Percentiles rank a stretch among this genome's conserved stretches.
Conservation (phyloP, 345 rosid genomes). For the Salix koriyanagi region DNA sequence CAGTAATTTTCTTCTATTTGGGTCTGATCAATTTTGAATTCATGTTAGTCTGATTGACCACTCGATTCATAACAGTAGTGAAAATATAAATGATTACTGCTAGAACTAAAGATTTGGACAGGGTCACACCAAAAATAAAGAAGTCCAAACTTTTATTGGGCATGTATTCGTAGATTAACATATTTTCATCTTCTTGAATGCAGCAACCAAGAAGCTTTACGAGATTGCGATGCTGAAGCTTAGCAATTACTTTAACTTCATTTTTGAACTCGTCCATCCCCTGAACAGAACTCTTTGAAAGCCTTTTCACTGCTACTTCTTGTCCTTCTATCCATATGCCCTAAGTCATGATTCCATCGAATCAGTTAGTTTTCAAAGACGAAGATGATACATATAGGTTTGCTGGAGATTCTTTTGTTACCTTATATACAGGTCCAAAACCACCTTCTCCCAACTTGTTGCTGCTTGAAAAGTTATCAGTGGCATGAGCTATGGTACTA, state of each 20-base stretch:
- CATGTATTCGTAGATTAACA: slow-evolving; percentile 15
- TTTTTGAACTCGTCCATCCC: slow-evolving; percentile 13
- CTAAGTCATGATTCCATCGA: background rate
- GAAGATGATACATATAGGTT: background rate
- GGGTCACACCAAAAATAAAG: slow-evolving; percentile 7
- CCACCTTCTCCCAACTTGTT: slow-evolving; percentile 1
- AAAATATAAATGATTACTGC: background rate
- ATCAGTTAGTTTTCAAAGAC: background rate
- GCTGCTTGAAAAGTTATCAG: background rate
- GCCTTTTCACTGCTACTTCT: slow-evolving; percentile 17
- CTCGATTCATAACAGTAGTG: background rate
- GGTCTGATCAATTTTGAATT: background rate
- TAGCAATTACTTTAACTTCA: slow-evolving; percentile 11
- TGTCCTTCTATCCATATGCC: background rate
- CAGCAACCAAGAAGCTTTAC: slow-evolving; percentile 16
- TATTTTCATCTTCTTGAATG: slow-evolving; percentile 6
- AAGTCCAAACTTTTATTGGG: slow-evolving; percentile 15
- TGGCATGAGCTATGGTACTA: background rate
- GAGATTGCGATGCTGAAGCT: slow-evolving; percentile 18
- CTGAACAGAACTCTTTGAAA: slow-evolving; percentile 9
- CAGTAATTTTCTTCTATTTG: background rate
- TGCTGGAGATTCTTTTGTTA: background rate
- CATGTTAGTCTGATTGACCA: background rate
- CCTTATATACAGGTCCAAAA: background rate
- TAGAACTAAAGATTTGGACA: background rate